These are phyloP conservation scores for Mallotus nudiflorus DNA, from an alignment of 345 rosid species.

Conservation along the genomic window DNA sequence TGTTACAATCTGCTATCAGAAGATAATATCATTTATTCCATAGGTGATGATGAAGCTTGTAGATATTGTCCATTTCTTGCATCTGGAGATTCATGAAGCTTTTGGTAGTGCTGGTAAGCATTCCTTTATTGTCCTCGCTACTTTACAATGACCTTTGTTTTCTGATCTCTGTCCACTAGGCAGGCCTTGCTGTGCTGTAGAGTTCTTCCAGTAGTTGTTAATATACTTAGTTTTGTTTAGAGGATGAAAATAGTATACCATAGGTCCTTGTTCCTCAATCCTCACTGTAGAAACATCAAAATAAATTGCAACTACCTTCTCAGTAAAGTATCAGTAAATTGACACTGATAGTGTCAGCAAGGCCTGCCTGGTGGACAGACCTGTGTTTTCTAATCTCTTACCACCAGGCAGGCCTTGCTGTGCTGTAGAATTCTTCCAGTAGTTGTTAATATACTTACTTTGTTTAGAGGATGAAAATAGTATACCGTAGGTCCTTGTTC, in stretches of 20 bases:
- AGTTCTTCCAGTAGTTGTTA: not conserved
- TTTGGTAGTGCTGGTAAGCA: constrained; percentile 81
- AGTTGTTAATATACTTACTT: not conserved
- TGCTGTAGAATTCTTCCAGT: not conserved
- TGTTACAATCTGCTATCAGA: not conserved
- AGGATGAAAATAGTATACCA: not conserved
- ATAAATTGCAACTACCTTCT: not conserved
- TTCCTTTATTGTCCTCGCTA: constrained; percentile 4
- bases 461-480: not conserved
- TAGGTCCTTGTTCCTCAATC: not conserved
- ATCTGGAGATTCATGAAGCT: constrained; percentile 86
- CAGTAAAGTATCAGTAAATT: not conserved
- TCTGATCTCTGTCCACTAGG: not conserved
- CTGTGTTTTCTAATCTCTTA: not conserved
- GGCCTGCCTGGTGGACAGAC: no score
- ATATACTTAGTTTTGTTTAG: not conserved
- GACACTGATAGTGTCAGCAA: no score
- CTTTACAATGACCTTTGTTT: not conserved
- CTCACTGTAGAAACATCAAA: not conserved
- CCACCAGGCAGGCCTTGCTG: not conserved
- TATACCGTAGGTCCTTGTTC: not conserved
- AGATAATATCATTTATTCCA: constrained; percentile 17
- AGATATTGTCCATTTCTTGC: constrained; percentile 90
- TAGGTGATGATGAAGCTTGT: constrained; percentile 98
- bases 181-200: not conserved